Base-by-base conservation (phyloP, 169 alveolate species). In the Cryptosporidium ryanae region DNA sequence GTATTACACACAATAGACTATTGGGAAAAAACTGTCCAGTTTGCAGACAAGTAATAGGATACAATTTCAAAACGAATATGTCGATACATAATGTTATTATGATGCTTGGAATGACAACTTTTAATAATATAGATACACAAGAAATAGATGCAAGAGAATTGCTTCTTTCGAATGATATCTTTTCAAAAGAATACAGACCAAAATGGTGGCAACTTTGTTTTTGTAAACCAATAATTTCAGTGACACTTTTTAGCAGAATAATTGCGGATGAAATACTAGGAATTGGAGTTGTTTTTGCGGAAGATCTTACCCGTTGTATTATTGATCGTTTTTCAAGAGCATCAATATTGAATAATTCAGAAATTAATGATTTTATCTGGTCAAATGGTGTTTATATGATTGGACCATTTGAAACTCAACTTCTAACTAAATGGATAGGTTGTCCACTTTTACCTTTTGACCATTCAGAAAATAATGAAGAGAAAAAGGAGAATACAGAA, bases 41-140 rank as follows among this genome's bases (percentile, higher is more conserved):
- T 43, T 95, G 98, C 82, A 91, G 98, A 46, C 97, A 92, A 66
- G 91, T 92, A 49, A 76, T 94, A 44, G 96, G 98, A 0, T 66
- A 87, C 44, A 66, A 93, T 15, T 91, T 94, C 18, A 82, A 89
- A 52, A 91, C 94, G 12, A 95, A 94, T 89, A 94, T 95, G 25
- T 93, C 94, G 23, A 65, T 95, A 23, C 91, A 94, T 55, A 94
- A 93, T 65, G 82, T 95, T 54, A 91, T 95, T 25, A 93, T 90
- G 70, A 34, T 90, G 32, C 90, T 94, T 57, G 82, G 90, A 15
- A 34, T 59, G 7, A 43, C 48, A n/a, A 64, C 57, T 23, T 23
- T 52, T 8, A 65, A 68, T 15, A 29, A 61, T 31, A 6, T 18
- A 10, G 18, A 29, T 59, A 1, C 21, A 12, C 50, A 38, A 23